Evolutionary conservation across 1,284 basidiomycete species (phyloP), one percentile per base, ranked within the genome.

Genomic region (Megacollybia platyphylla): DNA sequence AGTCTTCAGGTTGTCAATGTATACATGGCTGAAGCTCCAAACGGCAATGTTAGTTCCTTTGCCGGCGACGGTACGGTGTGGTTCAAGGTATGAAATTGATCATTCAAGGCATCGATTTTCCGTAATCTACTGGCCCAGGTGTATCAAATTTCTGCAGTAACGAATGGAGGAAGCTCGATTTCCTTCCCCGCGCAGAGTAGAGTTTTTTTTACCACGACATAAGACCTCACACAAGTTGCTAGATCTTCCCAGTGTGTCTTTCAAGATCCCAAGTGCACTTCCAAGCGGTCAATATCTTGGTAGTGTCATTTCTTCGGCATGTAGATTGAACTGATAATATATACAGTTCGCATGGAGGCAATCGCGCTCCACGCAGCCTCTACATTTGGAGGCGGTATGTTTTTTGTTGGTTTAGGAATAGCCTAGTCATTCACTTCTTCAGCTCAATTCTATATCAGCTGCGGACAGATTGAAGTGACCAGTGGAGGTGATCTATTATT

Each of bases 261-360:
- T 71, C 56, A 65, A 63, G 3, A 42, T 71, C 43, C 70, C 70
- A 5, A 56, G 54, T 43, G 52, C 52, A 36, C 59, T 71, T 26
- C 69, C 70, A 10, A 61, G 51, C 35, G 70, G 69, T 7, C 63
- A 72, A 56, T 68, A 65, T 54, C 57, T 63, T 6, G 40, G 45
- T 54, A 36, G 11, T 34, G 15, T 11, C 15, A 7, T 15, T 34
- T 11, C 15, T 15, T 34, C 31, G 11, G 6, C 31, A 11, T 34
- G 6, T 34, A 11, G 20, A 3, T 34, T 6, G 1, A 34, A 15
- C 20, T 34, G 31, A 34, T 15, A 11, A 11, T 15, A 11, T 15
- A 24, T 24, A 24, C 5, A 39, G 41, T 42, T 28, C 41, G 41
- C 15, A 42, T 42, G 31, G 41, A 42, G n/a, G 41, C 41, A 11